Evolutionary conservation across 192 early-diverging fungal genomes (phyloP).

Genomic region (Mortierella hygrophila): DNA sequence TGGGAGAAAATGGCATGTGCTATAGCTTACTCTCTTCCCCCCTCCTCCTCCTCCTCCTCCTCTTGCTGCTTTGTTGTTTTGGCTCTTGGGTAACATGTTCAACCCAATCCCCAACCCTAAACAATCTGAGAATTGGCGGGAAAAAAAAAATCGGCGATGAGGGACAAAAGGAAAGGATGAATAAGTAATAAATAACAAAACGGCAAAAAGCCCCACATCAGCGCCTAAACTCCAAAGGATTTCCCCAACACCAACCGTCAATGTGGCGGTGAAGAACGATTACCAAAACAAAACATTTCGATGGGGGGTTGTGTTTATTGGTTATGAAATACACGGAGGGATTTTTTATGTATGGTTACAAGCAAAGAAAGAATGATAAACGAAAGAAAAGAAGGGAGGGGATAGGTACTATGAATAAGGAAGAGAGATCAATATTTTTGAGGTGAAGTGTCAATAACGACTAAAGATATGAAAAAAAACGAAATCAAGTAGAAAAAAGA

Average conservation of each 20-base stretch:
- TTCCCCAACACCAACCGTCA: too few relatives aligned
- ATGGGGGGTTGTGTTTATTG: background rate
- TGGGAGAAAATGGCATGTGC: too few relatives aligned
- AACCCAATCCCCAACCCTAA: too few relatives aligned
- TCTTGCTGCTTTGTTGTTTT: too few relatives aligned
- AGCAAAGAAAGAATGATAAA: background rate
- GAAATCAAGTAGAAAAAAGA: background rate
- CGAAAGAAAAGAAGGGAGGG: background rate
- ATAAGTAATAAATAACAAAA: conserved; percentile 7
- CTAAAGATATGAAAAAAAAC: background rate
- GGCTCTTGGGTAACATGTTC: too few relatives aligned
- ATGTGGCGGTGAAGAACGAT: too few relatives aligned
- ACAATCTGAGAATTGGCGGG: too few relatives aligned
- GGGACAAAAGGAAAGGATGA: background rate
- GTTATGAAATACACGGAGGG: background rate
- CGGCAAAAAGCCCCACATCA: background rate
- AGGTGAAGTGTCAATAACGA: background rate
- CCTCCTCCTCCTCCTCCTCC: too few relatives aligned
- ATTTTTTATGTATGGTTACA: background rate
- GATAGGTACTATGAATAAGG: background rate
- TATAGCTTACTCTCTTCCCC: too few relatives aligned
- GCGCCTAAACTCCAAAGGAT: too few relatives aligned
- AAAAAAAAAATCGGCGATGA: background rate
- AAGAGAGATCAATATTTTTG: background rate
- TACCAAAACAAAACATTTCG: too few relatives aligned